Conservation (phyloP, 2,329 filamentous ascomycete genomes). For the Rutstroemia sydowiana region DNA sequence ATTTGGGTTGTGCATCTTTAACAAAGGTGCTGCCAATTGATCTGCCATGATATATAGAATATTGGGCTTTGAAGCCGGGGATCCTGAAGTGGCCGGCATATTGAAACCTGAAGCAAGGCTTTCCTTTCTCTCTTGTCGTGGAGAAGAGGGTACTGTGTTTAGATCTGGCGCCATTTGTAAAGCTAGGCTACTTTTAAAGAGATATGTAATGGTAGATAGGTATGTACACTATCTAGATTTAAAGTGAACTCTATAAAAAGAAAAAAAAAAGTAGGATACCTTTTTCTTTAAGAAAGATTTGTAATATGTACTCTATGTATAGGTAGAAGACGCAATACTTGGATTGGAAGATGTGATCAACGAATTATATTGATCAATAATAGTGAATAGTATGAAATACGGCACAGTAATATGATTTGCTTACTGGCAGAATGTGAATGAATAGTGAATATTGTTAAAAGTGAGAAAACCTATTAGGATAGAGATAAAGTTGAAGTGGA, state of each 20-base stretch:
- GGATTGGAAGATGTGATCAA: too few relatives aligned
- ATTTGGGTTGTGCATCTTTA: slow-evolving; percentile 84
- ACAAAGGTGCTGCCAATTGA: slow-evolving; percentile 81
- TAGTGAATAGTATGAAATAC: too few relatives aligned
- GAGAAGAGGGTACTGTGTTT: slow-evolving; percentile 59
- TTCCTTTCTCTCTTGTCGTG: slow-evolving; percentile 25
- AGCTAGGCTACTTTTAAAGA: not conserved
- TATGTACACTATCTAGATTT: not conserved
- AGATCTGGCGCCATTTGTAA: slow-evolving; percentile 61
- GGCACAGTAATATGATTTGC: not conserved
- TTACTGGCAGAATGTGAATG: not conserved
- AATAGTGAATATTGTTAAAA: not conserved
- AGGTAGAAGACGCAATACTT: too few relatives aligned
- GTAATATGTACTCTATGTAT: too few relatives aligned
- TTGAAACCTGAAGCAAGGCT: slow-evolving; percentile 23
- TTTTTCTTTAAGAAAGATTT: too few relatives aligned
- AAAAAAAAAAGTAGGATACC: not conserved
- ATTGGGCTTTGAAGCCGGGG: slow-evolving; percentile 48
- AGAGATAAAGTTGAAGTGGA: not conserved
- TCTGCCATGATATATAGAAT: slow-evolving; percentile 96
- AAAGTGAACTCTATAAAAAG: not conserved
- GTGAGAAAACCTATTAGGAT: not conserved
- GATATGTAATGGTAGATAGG: not conserved
- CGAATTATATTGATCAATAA: too few relatives aligned
- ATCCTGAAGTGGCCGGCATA: slow-evolving; percentile 11